These are phyloP conservation scores for Pyricularia grisea DNA, from an alignment of 2,329 filamentous ascomycete species.

Conservation along the genomic window DNA sequence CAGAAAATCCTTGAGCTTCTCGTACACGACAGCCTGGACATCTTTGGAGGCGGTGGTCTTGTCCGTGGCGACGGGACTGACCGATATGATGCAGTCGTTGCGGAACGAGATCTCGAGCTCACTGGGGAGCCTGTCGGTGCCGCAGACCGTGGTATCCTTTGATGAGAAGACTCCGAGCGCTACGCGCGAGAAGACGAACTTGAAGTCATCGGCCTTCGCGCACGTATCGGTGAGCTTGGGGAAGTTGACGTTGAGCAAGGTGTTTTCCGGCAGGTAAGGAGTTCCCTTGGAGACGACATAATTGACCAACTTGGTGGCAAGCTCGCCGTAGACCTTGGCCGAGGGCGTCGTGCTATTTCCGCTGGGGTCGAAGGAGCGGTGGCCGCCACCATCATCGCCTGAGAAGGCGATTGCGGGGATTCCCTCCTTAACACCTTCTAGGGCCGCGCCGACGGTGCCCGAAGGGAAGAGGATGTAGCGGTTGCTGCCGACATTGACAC, in stretches of 20 bases:
- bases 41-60: slow-evolving; percentile 51
- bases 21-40: slow-evolving; percentile 38
- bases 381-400: slow-evolving; percentile 37
- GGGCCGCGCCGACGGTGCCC: slow-evolving; percentile 58
- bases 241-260: slow-evolving; percentile 64
- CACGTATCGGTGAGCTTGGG: slow-evolving; percentile 42
- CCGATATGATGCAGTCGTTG: slow-evolving; percentile 48
- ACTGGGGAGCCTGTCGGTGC: slow-evolving; percentile 42
- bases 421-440: slow-evolving; percentile 43
- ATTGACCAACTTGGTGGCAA: slow-evolving; percentile 49
- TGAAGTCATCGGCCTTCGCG: slow-evolving; percentile 41
- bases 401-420: slow-evolving; percentile 63
- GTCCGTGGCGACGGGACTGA: slow-evolving; percentile 51
- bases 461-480: slow-evolving; percentile 46
- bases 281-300: slow-evolving; percentile 41
- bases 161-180: slow-evolving; percentile 36
- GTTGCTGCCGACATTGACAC: slow-evolving; percentile 52
- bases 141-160: slow-evolving; percentile 50
- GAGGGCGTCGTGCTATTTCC: slow-evolving; percentile 41
- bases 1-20: slow-evolving; percentile 29
- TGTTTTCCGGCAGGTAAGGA: slow-evolving; percentile 52
- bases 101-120: slow-evolving; percentile 43
- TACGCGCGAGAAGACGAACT: slow-evolving; percentile 56
- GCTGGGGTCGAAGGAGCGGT: slow-evolving; percentile 38
- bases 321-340: slow-evolving; percentile 52